Evolutionary conservation across 2,329 filamentous ascomycete species (phyloP).

Genomic region (Fusarium sp.): DNA sequence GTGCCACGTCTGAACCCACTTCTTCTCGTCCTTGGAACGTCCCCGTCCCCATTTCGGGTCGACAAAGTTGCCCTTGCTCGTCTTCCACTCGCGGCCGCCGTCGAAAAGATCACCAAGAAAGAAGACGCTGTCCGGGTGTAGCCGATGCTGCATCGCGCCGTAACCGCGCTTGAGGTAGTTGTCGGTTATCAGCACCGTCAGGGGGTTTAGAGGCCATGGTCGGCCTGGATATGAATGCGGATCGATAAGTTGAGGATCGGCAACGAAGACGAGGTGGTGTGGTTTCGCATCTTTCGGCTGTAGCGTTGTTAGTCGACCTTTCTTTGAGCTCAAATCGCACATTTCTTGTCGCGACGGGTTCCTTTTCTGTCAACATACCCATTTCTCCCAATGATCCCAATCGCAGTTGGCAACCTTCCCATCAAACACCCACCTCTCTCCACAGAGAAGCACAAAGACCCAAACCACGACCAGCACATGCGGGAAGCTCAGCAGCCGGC

Average conservation of each 20-base stretch:
- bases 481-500: slow-evolving; percentile 67
- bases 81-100: slow-evolving; percentile 93
- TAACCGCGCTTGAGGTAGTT: slow-evolving; percentile 88
- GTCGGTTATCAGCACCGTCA: slow-evolving; percentile 74
- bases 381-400: slow-evolving; percentile 91
- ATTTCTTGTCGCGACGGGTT: background rate
- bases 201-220: slow-evolving; percentile 63
- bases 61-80: slow-evolving; percentile 64
- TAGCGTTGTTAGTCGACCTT: slow-evolving; percentile 27
- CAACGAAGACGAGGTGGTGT: slow-evolving; percentile 83
- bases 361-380: slow-evolving; percentile 65
- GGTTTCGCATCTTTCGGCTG: slow-evolving; percentile 80
- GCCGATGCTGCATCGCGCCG: slow-evolving; percentile 72
- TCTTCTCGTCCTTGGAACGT: slow-evolving; percentile 60
- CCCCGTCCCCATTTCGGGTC: slow-evolving; percentile 66
- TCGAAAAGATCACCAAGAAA: slow-evolving; percentile 97
- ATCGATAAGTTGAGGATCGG: slow-evolving; percentile 91
- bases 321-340: background rate
- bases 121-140: slow-evolving; percentile 86
- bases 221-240: slow-evolving; percentile 93
- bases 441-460: slow-evolving; percentile 80
- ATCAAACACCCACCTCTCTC: slow-evolving; percentile 80
- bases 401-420: slow-evolving; percentile 73
- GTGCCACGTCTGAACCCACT: slow-evolving; percentile 70
- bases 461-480: slow-evolving; percentile 76